Evolutionary conservation across 768 basidiomycete species (phyloP), one percentile per base, ranked within the genome.

Genomic region (Leccinum imitatum): DNA sequence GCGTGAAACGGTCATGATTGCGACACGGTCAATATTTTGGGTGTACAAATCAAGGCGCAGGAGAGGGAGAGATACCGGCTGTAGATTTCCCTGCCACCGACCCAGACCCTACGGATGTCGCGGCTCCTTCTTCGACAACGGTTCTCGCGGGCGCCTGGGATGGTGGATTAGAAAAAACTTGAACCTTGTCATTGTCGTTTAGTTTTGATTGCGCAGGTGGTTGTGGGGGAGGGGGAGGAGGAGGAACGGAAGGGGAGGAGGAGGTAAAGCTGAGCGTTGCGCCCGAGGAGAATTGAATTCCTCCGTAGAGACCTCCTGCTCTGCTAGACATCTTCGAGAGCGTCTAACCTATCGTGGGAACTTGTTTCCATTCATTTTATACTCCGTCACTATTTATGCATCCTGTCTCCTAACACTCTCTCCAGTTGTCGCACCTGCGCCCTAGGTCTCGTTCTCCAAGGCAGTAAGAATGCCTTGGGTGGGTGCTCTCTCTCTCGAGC

Each of bases 261-360:
- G 80, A 75, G 14, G 78, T 65, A 15, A 81, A 76, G 59, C 66
- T 67, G 61, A 86, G 83, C 27, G 84, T 79, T 59, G 87, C 81
- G 46, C 82, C 79, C 57, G 87, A 85, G 25, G 90, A 90, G 76
- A 93, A 93, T 58, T 91, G 89, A 65, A 93, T 90, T 69, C 91
- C 91, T 50, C 91, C 91, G 66, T 93, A 93, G 57, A 93, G 82
- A 53, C 91, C 91, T 54, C 91, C 91, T 57, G 89, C 89, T 80
- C 85, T 82, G 77, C 86, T 84, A 53, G 87, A 87, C 85, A 90
- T 89, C 68, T 71, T 80, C 74, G 75, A 62, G 37, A 54, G 59
- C 27, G 65, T 70, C 53, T 47, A 60, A 58, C 57, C 7, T 4
- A 21, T 41, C 62, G 67, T 70, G 68, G 1, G 69, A 70, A 63